Evolutionary conservation across 495 filamentous ascomycete species (phyloP), one percentile per base, ranked within the genome.

Genomic region (Letharia lupina): DNA sequence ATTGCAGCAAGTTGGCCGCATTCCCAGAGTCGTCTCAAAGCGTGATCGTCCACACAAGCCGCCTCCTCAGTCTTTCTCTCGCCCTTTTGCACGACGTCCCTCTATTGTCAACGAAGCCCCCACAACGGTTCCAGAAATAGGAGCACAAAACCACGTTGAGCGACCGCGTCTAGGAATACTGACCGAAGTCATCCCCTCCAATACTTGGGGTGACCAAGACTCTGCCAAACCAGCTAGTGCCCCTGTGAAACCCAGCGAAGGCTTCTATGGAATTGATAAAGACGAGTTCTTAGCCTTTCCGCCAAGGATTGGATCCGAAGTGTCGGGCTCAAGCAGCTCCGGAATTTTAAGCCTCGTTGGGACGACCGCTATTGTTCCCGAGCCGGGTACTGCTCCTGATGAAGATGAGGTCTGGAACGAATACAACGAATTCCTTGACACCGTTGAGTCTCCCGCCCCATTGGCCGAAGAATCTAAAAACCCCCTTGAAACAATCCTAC

Each of bases 391-490:
- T 11, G 84, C 80, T 11, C 80, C 86, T 8, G 86, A 79, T 20
- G 88, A 92, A 69, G 94, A 98, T 70, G 94, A 98, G 71, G 82
- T 96, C 23, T 98, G 94, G 94, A 85, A 89, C 48, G 92, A 98
- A 74, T 98, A 94, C 68, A 87, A 97, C 73, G 94, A 98, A 71
- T 79, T 96, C 20, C 83, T 97, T 62, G 89, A 89, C 68, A 85
- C 91, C 57, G 84, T 88, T 16, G 78, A 85, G 20, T 82, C 85
- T 18, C 75, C 79, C 4, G 71, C 73, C 23, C 70, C 75, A n/a
- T 69, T 72, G 39, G 48, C 72, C 13, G 61, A 10, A 11, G 65
- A 69, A 20, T 56, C 72, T 10, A 60, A 1, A 3, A 61, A 70
- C 16, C 54, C 70, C 42, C 72, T 80, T 61, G 77, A 79, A 52